Conservation (phyloP, 208 protist species). For the Acanthamoeba pearcei region DNA sequence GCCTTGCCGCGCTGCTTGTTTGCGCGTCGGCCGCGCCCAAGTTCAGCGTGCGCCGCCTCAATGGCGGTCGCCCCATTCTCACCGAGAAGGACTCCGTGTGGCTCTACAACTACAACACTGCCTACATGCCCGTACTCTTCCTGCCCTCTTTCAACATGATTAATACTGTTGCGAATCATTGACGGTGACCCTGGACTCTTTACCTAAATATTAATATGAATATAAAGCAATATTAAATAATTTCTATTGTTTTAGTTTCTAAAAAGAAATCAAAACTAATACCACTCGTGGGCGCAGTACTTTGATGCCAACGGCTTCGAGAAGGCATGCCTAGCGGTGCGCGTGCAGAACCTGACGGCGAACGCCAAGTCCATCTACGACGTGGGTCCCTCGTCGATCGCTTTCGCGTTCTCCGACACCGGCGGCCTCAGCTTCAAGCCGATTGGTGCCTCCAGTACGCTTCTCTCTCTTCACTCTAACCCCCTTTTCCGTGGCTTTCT, state of each 20-base stretch:
- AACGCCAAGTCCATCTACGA: conserved; percentile 33
- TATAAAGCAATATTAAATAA: no score
- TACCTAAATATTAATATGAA: no score
- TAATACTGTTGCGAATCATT: neutral
- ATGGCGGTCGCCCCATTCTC: neutral
- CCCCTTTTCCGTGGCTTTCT: no score
- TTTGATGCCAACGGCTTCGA: neutral
- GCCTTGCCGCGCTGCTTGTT: neutral
- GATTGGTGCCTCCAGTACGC: neutral
- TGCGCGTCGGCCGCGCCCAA: neutral
- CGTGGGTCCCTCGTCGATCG: conserved; percentile 25
- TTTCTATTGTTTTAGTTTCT: no score
- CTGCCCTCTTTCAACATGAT: neutral
- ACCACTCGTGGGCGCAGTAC: neutral
- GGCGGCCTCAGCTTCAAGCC: neutral
- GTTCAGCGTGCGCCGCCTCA: neutral
- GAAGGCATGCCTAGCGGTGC: neutral
- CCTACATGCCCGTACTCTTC: neutral
- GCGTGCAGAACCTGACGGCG: conserved; percentile 32
- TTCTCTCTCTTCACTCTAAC: neutral
- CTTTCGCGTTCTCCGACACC: neutral
- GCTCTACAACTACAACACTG: conserved; percentile 38
- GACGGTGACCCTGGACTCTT: no score
- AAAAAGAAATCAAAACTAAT: no score
- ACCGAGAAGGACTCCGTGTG: conserved; percentile 9